These are phyloP conservation scores for Oryza longistaminata DNA, from an alignment of 176 grass and related monocot species.

Conservation along the genomic window DNA sequence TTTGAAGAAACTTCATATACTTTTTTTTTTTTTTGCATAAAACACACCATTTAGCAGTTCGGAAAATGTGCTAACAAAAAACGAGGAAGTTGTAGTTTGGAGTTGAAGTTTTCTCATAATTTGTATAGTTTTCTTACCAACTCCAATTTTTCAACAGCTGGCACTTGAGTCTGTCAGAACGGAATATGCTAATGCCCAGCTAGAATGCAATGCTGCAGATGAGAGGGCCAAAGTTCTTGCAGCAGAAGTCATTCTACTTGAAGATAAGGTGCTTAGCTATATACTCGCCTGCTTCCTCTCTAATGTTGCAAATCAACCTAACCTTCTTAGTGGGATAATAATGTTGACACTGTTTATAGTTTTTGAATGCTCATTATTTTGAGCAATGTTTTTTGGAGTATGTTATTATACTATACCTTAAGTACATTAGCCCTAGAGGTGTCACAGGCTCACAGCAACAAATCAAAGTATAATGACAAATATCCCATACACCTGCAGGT, in stretches of 20 bases:
- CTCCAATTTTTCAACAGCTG: conserved; percentile 54
- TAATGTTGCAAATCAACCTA: conserved; percentile 36
- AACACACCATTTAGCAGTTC: no score
- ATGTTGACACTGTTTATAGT: neutral
- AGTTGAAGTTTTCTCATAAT: neutral
- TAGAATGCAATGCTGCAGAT: conserved; percentile 95
- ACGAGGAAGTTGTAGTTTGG: no score
- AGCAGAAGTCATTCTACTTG: conserved; percentile 95
- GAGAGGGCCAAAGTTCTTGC: conserved; percentile 97
- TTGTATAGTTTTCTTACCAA: conserved; percentile 16
- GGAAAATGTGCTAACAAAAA: no score
- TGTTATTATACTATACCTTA: neutral
- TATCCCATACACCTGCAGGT: conserved; percentile 18
- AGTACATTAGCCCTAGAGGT: conserved; percentile 6
- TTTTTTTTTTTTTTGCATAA: no score
- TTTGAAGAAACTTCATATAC: no score
- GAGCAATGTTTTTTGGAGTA: conserved; percentile 1
- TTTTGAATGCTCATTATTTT: neutral
- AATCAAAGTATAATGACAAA: conserved; percentile 14
- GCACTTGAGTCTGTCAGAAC: conserved; percentile 76
- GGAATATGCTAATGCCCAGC: conserved; percentile 86
- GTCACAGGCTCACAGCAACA: neutral
- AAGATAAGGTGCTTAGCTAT: conserved; percentile 87
- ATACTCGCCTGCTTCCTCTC: conserved; percentile 9
- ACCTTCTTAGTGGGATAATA: neutral